These are phyloP conservation scores for Arabidopsis thaliana DNA, from an alignment of 345 rosid genomes.

Conservation along the genomic window DNA sequence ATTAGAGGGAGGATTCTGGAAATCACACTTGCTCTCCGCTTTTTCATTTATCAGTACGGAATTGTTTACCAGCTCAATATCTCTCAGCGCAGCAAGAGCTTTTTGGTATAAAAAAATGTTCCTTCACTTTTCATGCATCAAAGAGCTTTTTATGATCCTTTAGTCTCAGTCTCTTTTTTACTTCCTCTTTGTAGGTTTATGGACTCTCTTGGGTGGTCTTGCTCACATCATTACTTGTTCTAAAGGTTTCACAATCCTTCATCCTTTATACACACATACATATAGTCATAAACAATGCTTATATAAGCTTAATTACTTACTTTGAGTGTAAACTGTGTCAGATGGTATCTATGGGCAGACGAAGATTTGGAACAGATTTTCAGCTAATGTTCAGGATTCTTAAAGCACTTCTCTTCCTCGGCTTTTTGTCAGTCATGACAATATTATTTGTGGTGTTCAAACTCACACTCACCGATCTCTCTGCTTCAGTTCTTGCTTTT, in stretches of 20 bases:
- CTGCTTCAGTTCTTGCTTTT: constrained; percentile 79
- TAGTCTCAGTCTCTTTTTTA: not conserved
- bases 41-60: constrained; percentile 88
- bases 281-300: constrained; percentile 15
- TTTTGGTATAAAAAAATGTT: constrained; percentile 54
- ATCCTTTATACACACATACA: not conserved
- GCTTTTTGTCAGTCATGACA: constrained; percentile 82
- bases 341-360: constrained; percentile 90
- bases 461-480: constrained; percentile 72
- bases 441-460: constrained; percentile 68
- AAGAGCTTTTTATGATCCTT: not conserved
- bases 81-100: constrained; percentile 64
- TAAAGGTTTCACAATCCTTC: constrained; percentile 64
- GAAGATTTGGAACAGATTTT: constrained; percentile 75
- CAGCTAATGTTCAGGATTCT: constrained; percentile 94
- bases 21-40: constrained; percentile 73
- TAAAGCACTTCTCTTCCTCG: constrained; percentile 90
- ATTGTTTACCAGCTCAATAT: constrained; percentile 96
- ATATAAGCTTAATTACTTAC: not conserved
- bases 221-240: constrained; percentile 63
- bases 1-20: constrained; percentile 72
- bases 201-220: constrained; percentile 89
- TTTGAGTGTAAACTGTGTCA: constrained; percentile 33
- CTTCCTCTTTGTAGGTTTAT: constrained; percentile 64
- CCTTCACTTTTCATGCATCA: not conserved